A percentile compares a stretch with the other conserved stretches of the same genome.
Conservation (phyloP, 1,139 yeast genomes). For the Nakaseomyces nivariensis region DNA sequence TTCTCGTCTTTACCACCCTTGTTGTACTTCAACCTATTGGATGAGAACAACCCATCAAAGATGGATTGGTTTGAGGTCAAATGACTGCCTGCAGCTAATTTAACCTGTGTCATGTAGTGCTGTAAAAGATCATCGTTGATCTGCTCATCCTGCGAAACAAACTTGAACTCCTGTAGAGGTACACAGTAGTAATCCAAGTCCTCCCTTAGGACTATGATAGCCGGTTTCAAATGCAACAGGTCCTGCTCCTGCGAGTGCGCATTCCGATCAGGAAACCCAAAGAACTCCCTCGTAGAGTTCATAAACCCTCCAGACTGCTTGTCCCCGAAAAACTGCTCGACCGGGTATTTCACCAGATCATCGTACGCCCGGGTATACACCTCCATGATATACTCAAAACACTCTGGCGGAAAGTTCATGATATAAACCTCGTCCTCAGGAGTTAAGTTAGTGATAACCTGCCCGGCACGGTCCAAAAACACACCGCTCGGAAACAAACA, state of each 20-base stretch:
- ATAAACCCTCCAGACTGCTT: constrained; percentile 2
- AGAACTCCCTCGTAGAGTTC: constrained; percentile 1
- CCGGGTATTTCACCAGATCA: constrained; percentile 25
- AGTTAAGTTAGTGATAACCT: constrained; percentile 64
- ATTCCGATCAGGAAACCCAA: constrained; percentile 10
- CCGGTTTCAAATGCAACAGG: constrained; percentile 70
- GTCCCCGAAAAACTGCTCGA: constrained; percentile 21
- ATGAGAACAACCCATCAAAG: constrained; percentile 55
- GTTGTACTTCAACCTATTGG: constrained; percentile 27
- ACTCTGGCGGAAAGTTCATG: constrained; percentile 67
- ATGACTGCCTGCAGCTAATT: constrained; percentile 57
- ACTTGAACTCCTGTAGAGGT: constrained; percentile 38
- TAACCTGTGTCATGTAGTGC: constrained; percentile 47
- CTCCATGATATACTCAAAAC: constrained; percentile 74
- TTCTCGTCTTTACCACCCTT: constrained; percentile 29
- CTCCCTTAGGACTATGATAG: constrained; percentile 85
- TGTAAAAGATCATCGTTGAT: constrained; percentile 24
- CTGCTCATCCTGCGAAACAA: constrained; percentile 28
- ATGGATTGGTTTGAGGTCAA: constrained; percentile 50
- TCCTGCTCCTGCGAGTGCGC: constrained; percentile 36
- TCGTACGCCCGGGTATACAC: constrained; percentile 34
- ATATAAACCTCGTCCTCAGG: constrained; percentile 71
- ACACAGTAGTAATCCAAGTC: constrained; percentile 90
- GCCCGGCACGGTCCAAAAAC: constrained; percentile 63
- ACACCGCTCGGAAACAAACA: constrained; percentile 89